Evolutionary conservation across 1,284 basidiomycete genomes (phyloP).

Genomic region (Austroboletus sp.): DNA sequence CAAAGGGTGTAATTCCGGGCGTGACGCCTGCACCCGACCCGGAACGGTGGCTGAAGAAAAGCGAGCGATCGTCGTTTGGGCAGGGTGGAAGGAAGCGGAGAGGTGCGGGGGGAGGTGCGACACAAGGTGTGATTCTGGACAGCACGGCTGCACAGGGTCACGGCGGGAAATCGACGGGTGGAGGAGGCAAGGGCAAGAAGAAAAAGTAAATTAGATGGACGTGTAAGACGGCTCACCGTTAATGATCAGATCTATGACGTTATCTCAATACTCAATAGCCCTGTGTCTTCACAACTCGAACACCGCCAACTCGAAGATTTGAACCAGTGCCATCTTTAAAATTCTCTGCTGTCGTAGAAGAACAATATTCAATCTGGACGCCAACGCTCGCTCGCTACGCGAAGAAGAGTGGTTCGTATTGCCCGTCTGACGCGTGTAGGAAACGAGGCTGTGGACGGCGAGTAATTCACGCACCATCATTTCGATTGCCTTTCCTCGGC

Average conservation of each 20-base stretch:
- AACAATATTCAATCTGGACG: background rate
- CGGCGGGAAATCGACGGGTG: constrained; percentile 33
- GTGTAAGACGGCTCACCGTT: constrained; percentile 22
- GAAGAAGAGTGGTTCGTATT: constrained; percentile 16
- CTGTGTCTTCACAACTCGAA: background rate
- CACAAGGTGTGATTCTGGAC: constrained; percentile 50
- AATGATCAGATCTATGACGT: constrained; percentile 18
- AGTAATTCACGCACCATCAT: constrained; percentile 23
- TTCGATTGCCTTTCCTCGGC: constrained; percentile 23
- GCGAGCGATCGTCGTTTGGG: constrained; percentile 54
- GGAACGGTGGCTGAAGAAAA: constrained; percentile 78
- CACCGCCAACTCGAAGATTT: background rate
- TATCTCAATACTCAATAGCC: constrained; percentile 2
- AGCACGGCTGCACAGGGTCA: constrained; percentile 28
- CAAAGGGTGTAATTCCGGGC: constrained; percentile 63
- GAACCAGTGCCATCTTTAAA: constrained; percentile 1
- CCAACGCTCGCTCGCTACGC: constrained; percentile 1
- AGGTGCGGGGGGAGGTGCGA: constrained; percentile 50
- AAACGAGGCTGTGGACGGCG: constrained; percentile 27
- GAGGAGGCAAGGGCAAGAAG: constrained; percentile 45
- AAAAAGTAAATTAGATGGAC: constrained; percentile 39
- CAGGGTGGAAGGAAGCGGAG: constrained; percentile 41
- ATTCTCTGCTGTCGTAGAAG: background rate
- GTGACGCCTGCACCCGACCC: constrained; percentile 73
- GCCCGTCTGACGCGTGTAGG: constrained; percentile 24